Conservation (phyloP, 164 flowering plant species). For the Tinospora cordifolia region DNA sequence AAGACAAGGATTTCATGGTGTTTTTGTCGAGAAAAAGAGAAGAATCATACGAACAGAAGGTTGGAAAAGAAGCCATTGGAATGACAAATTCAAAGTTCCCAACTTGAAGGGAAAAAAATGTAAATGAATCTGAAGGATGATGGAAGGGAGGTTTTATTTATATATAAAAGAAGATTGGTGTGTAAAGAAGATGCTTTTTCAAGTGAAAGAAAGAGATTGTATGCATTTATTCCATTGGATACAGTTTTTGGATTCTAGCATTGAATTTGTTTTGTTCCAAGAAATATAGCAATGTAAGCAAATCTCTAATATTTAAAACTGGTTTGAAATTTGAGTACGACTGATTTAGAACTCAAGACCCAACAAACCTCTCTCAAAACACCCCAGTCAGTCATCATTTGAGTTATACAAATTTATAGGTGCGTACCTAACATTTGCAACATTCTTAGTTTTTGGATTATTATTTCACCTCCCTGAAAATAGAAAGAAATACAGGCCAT, state of each 20-base stretch:
- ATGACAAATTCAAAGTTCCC: background rate
- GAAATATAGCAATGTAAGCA: background rate
- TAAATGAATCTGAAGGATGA: background rate
- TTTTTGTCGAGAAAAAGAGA: slow-evolving; percentile 5
- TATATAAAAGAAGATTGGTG: background rate
- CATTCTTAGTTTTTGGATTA: too few species aligned
- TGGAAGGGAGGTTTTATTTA: background rate
- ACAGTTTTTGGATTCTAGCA: slow-evolving; percentile 4
- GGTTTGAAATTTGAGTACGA: too few species aligned
- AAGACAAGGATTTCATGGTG: background rate
- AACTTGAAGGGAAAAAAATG: background rate
- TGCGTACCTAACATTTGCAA: too few species aligned
- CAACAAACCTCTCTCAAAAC: too few species aligned
- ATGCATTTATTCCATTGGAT: background rate
- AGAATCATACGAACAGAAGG: background rate
- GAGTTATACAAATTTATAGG: too few species aligned
- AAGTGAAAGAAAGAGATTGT: background rate
- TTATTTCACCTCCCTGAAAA: too few species aligned
- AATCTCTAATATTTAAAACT: too few species aligned
- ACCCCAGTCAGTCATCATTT: too few species aligned
- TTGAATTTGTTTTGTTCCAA: background rate
- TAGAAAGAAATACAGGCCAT: too few species aligned
- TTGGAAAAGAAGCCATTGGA: slow-evolving; percentile 12
- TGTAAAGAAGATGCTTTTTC: background rate
- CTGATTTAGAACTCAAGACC: too few species aligned